Base-by-base conservation (phyloP, 2,329 filamentous ascomycete genomes). In the Diaporthe citriasiana region DNA sequence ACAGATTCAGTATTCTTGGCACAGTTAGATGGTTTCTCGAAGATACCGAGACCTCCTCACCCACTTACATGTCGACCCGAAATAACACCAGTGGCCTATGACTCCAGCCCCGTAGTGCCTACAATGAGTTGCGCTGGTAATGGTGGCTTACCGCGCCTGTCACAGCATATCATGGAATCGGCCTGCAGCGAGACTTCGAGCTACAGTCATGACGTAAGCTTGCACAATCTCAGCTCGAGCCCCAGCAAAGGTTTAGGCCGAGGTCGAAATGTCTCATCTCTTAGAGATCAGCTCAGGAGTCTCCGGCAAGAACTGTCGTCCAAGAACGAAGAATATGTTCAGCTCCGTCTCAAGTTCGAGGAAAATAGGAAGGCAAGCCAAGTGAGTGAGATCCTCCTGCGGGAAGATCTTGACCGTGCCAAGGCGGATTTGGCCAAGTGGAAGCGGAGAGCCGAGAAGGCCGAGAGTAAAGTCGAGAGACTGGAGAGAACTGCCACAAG, bases 221-320 rank as follows among this genome's bases (percentile, higher is more conserved):
- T 38, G 27, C 30, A 33, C 19, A 51, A 57, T 40, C 30, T 56
- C 25, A 72, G 42, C 17, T 30, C 47, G 15, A 74, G 68, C 40
- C 56, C 70, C 38, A 71, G 70, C 33, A 35, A n/a, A 8, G 30
- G 22, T 66, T 12, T 51, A 38, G 60, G 45, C 60, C 59, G 68
- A 33, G 63, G 53, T 25, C 74, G 50, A 17, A 70, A 65, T 68
- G 60, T 55, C 55, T 74, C 74, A 7, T 75, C 72, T 17, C 68
- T 75, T 19, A 72, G 60, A 35, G 74, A 75, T n/a, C 74, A 75
- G 69, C 59, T 75, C 40, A 72, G 68, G 51, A 72, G 60, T 33
- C 72, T 75, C 8, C 74, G 72, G 25, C 66, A 57, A 22, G 72
- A 74, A 45, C 59, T 75, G 19, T 74, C 74, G 33, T 51, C 68